phyloP scores from a whole-genome alignment of 352 stramenopile species.

The Globisporangium uncinulatum region DNA sequence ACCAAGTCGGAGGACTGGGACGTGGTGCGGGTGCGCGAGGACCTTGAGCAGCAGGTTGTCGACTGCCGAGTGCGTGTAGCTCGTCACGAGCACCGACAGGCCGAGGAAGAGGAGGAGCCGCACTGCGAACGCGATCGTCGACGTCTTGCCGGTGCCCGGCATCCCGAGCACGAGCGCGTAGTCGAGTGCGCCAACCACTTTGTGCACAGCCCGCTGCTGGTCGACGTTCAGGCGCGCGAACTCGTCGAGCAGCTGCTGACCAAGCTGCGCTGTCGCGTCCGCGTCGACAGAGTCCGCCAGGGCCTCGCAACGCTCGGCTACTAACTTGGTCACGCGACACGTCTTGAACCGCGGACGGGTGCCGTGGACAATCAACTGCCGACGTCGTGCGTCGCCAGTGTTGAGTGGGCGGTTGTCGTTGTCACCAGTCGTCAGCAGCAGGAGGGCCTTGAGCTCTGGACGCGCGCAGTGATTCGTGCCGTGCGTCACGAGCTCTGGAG shows the following conservation, averaged over 20 bases:
- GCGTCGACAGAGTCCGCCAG: slow-evolving; percentile 2
- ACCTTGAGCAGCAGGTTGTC: slow-evolving; percentile 97
- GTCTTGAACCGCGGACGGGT: slow-evolving; percentile 54
- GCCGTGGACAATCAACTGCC: slow-evolving; percentile 64
- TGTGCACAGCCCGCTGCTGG: slow-evolving; percentile 62
- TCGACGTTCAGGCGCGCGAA: slow-evolving; percentile 72
- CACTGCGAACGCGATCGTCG: slow-evolving; percentile 93
- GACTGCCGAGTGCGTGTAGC: slow-evolving; percentile 98
- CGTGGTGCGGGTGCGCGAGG: slow-evolving; percentile 22
- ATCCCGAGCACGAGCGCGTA: slow-evolving; percentile 95
- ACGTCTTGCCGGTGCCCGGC: slow-evolving; percentile 96
- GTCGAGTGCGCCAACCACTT: slow-evolving; percentile 87
- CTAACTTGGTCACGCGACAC: slow-evolving; percentile 31
- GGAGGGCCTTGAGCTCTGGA: slow-evolving; percentile 27
- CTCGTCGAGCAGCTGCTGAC: slow-evolving; percentile 31
- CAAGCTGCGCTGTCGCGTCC: not conserved
- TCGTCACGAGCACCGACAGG: slow-evolving; percentile 94
- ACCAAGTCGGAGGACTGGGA: slow-evolving; percentile 76
- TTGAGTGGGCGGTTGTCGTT: slow-evolving; percentile 9
- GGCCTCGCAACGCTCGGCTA: slow-evolving; percentile 26
- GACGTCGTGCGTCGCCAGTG: slow-evolving; percentile 39
- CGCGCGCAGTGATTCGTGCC: slow-evolving; percentile 28
- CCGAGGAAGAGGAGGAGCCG: slow-evolving; percentile 88
- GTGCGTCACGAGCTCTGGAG: slow-evolving; percentile 32
- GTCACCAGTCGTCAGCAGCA: slow-evolving; percentile 5